A percentile compares a stretch with the other conserved stretches of the same genome.
Evolutionary conservation across 257 asterid species (phyloP).

Genomic region (Dorcoceras hygrometricum): DNA sequence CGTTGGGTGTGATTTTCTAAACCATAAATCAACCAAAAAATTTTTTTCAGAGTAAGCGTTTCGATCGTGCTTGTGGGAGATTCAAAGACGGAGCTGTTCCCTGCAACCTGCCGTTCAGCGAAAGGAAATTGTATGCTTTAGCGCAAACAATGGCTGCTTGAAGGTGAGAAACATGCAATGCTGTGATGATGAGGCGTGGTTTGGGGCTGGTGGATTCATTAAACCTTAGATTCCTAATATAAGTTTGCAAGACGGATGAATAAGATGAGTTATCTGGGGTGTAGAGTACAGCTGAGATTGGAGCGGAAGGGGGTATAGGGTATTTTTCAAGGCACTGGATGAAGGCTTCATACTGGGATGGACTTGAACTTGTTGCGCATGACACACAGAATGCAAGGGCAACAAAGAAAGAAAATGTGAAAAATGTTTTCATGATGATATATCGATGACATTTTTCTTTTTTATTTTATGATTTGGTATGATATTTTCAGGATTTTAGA

Average conservation of each 20-base stretch:
- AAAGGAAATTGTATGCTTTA: constrained; percentile 30
- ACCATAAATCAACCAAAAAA: too few relatives aligned
- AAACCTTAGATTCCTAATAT: constrained; percentile 54
- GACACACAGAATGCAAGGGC: constrained; percentile 27
- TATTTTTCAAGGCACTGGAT: constrained; percentile 34
- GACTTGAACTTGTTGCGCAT: constrained; percentile 25
- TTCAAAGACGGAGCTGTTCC: constrained; percentile 37
- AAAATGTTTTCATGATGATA: constrained; percentile 32
- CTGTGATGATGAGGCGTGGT: constrained; percentile 51
- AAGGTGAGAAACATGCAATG: constrained; percentile 46
- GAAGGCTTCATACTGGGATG: constrained; percentile 27
- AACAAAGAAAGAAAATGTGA: constrained; percentile 19
- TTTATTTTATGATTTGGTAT: background rate
- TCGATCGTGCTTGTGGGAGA: too few relatives aligned
- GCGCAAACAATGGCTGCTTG: constrained; percentile 48
- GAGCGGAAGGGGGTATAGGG: constrained; percentile 29
- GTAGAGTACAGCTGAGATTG: constrained; percentile 48
- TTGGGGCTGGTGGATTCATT: constrained; percentile 51
- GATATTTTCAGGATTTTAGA: background rate
- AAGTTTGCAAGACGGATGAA: constrained; percentile 40
- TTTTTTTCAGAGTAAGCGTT: too few relatives aligned
- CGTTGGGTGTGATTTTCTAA: too few relatives aligned
- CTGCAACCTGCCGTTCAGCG: constrained; percentile 47
- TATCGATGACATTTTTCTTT: too few relatives aligned
- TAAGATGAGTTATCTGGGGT: constrained; percentile 43